A percentile compares a stretch with the other conserved stretches of the same genome.
Evolutionary conservation across 441 rosid species (phyloP).

Genomic region (Adansonia grandidieri): DNA sequence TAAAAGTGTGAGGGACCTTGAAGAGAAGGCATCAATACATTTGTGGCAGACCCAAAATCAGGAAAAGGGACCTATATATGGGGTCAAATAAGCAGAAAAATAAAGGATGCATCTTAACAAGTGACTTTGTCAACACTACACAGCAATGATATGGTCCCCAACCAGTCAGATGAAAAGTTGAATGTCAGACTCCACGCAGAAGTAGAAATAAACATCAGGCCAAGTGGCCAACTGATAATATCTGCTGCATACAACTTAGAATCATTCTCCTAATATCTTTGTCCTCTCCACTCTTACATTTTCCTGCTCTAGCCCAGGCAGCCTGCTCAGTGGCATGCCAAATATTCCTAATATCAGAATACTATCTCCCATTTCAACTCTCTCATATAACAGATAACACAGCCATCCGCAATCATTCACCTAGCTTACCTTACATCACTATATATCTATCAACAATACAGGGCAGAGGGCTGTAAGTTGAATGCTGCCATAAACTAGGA

Average conservation of each 20-base stretch:
- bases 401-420: not conserved
- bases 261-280: not conserved
- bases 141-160: not conserved
- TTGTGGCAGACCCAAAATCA: not conserved
- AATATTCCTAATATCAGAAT: not conserved
- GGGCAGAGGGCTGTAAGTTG: not conserved
- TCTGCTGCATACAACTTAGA: conserved; percentile 2
- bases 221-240: not conserved
- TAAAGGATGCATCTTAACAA: not conserved
- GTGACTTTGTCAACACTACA: not conserved
- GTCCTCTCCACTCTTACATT: not conserved
- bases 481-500: conserved; percentile 6
- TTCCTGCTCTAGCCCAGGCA: not conserved
- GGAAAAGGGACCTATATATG: not conserved
- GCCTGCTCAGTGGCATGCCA: not conserved
- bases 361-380: not conserved
- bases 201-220: not conserved
- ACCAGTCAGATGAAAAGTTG: not conserved
- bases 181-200: not conserved
- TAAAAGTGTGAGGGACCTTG: not conserved
- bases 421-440: not conserved
- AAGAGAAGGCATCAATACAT: not conserved
- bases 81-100: conserved; percentile 3
- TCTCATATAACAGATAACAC: not conserved
- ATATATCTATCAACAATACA: conserved; percentile 8